Conservation (phyloP, 164 flowering plant species). For the Umbilicus rupestris region DNA sequence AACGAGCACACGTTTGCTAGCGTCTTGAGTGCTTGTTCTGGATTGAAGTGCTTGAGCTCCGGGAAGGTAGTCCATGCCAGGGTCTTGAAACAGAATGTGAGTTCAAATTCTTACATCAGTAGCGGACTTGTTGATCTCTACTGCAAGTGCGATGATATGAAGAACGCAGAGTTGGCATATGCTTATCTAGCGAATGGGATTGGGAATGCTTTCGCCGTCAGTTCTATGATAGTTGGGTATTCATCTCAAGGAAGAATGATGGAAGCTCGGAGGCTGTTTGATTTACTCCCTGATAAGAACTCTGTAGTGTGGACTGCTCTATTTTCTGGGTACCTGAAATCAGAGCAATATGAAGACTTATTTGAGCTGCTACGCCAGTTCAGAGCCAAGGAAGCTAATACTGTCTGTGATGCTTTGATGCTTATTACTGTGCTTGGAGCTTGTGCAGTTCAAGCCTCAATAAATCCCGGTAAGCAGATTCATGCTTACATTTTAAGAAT, state of each 20-base stretch:
- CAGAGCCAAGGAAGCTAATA: conserved; percentile 16
- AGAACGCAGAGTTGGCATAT: conserved; percentile 46
- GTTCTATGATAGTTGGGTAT: conserved; percentile 58
- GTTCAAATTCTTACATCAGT: conserved; percentile 42
- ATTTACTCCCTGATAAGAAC: conserved; percentile 48
- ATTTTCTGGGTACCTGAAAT: conserved; percentile 57
- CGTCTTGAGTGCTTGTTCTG: conserved; percentile 54
- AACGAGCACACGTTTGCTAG: conserved; percentile 55
- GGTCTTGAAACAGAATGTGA: conserved; percentile 42
- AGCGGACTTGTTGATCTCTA: conserved; percentile 69
- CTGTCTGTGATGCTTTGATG: conserved; percentile 36
- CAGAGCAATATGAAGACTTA: conserved; percentile 37
- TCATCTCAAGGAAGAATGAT: conserved; percentile 46
- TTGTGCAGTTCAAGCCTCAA: conserved; percentile 50
- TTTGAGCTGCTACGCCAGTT: conserved; percentile 48
- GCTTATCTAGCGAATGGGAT: conserved; percentile 10
- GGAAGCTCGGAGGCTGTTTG: conserved; percentile 55
- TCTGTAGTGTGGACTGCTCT: conserved; percentile 65
- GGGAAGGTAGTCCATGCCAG: conserved; percentile 63
- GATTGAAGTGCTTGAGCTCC: conserved; percentile 27
- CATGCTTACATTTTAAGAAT: conserved; percentile 49
- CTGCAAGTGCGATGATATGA: conserved; percentile 61
- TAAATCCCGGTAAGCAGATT: conserved; percentile 62
- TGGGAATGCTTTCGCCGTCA: conserved; percentile 35
- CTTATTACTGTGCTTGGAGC: conserved; percentile 42